Base-by-base conservation (phyloP, 2,329 filamentous ascomycete genomes). In the Diplodia scrobiculata region DNA sequence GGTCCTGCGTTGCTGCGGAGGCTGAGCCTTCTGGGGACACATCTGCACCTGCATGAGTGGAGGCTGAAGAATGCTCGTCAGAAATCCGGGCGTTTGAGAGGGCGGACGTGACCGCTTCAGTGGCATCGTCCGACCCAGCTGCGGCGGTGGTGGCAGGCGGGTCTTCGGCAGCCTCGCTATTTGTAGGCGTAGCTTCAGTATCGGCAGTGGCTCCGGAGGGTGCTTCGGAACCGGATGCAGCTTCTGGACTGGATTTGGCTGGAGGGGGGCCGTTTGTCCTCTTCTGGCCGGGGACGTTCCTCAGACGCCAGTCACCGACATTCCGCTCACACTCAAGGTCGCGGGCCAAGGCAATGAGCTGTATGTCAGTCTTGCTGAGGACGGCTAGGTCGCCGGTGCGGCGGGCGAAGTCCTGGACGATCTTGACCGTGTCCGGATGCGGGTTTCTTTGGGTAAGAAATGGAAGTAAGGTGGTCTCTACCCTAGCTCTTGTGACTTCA, bases 321-420 rank as follows among this genome's bases (percentile, higher is more conserved):
- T 96, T 96, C 67, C 89, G 83, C 81, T 98, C 93, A 72, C 91
- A 90, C 73, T 98, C 94, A n/a, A 98, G 76, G 76, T 99, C 95
- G 76, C 98, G 98, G 0, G 92, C 90, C 66, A 99, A 81, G 9
- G 94, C 95, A 73, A 98, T 82, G 48, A 99, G 85, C 71, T 96
- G 90, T 68, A 98, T 82, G 87, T 99, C 95, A 1, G 92, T 90
- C 74, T 85, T 87, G 79, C 93, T 97, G 67, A 99, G 81, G 0
- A 97, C 94, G 11, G 90, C 86, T 68, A 93, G 84, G 77, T 99
- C 95, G 65, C 95, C 95, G 0, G 95, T 98, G 76, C 88, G 90
- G 65, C 91, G 86, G 52, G 95, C 91, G 81, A 98, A 98, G 67
- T 91, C 90, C 58, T 87, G 87, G 3, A 97, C 86, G 67, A 94